Evolutionary conservation across 768 basidiomycete genomes (phyloP).

Genomic region (Suillus placidus): DNA sequence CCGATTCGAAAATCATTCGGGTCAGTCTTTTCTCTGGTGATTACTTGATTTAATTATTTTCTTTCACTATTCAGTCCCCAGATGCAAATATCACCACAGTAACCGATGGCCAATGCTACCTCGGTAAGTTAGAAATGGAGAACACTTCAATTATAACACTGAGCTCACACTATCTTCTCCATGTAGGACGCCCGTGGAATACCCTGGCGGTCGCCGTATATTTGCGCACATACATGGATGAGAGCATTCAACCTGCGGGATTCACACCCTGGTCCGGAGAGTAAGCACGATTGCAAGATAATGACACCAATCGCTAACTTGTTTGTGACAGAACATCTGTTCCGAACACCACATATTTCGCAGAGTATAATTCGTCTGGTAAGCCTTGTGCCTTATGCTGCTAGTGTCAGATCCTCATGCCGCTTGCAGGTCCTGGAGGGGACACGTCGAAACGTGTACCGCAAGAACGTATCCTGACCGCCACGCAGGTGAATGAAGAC

Average conservation of each 20-base stretch:
- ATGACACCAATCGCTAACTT: neutral
- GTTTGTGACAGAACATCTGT: constrained; percentile 44
- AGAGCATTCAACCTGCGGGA: constrained; percentile 51
- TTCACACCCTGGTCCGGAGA: constrained; percentile 50
- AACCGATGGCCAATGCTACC: constrained; percentile 49
- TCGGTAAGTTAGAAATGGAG: constrained; percentile 40
- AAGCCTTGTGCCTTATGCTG: constrained; percentile 9
- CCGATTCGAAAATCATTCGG: constrained; percentile 56
- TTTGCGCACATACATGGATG: constrained; percentile 59
- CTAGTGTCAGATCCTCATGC: neutral
- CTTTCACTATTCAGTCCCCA: constrained; percentile 45
- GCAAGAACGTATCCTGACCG: constrained; percentile 49
- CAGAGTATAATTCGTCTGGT: constrained; percentile 58
- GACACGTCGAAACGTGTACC: constrained; percentile 47
- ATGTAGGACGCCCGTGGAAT: constrained; percentile 61
- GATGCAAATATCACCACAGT: constrained; percentile 55
- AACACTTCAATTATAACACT: neutral
- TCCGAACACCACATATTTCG: constrained; percentile 58
- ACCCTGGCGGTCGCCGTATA: constrained; percentile 56
- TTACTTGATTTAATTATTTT: neutral
- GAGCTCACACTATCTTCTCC: neutral
- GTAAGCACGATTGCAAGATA: neutral
- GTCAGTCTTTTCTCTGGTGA: constrained; percentile 35
- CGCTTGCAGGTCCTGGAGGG: constrained; percentile 49
- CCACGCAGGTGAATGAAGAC: constrained; percentile 36